A percentile compares a stretch with the other conserved stretches of the same genome.
These are phyloP conservation scores for Solanum chilense DNA, from an alignment of 257 asterid genomes.

Conservation along the genomic window DNA sequence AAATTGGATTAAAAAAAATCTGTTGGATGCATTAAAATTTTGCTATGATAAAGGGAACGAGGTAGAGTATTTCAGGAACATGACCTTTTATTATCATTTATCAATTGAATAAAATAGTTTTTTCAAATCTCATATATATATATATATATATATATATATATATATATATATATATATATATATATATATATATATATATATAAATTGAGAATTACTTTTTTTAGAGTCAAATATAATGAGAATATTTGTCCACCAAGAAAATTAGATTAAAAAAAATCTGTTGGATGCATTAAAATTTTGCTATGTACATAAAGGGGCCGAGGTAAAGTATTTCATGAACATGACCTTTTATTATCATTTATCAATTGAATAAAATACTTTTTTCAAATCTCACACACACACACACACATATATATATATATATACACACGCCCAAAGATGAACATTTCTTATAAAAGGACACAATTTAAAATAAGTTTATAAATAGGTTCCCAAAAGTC, in stretches of 20 bases:
- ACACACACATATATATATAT: too few species aligned
- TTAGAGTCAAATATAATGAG: neutral
- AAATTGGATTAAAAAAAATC: neutral
- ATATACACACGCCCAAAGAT: too few species aligned
- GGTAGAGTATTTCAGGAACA: neutral
- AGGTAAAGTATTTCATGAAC: neutral
- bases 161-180: too few species aligned
- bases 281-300: neutral
- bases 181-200: too few species aligned
- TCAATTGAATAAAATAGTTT: neutral
- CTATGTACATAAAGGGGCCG: neutral
- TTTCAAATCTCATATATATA: too few species aligned
- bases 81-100: too few species aligned
- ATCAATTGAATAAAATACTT: neutral
- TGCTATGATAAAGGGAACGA: neutral
- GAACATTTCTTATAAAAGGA: too few species aligned
- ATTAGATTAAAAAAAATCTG: neutral
- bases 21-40: neutral
- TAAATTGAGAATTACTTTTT: neutral
- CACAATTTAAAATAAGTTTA: neutral
- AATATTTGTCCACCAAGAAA: neutral
- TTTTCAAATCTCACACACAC: too few species aligned
- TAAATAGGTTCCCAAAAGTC: neutral
- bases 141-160: too few species aligned
- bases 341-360: too few species aligned